Base-by-base conservation (phyloP, 2,329 filamentous ascomycete species). In the Sporothrix mexicana region DNA sequence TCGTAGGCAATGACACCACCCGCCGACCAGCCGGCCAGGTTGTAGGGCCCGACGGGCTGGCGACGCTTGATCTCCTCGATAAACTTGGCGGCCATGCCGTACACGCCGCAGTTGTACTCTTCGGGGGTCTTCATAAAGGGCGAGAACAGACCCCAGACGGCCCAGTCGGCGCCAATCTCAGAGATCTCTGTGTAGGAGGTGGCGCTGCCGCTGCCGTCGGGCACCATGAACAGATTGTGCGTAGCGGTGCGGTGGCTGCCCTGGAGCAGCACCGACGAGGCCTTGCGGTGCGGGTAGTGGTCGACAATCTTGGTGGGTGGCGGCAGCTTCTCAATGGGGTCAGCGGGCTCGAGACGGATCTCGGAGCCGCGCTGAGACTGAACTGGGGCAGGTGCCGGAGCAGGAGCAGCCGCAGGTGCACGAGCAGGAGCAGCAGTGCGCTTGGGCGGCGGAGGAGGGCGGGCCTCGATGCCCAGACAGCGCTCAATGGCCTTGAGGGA, bases 1-100 rank as follows among this genome's bases (percentile, higher is more conserved):
- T 92, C 89, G 77, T 88, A 93, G 57, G 91, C 91, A 73, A 91
- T 90, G 66, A 93, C 90, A 49, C 92, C 92, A 36, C 92, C 92
- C 0, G 91, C 92, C n/a, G 89, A 92, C 92, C 92, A 94, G 30
- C 92, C 92, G 17, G 89, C 87, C 0, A 94, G 81, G 69, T 86
- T 85, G 80, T 93, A 93, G 0, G 91, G 90, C 0, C 92, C 92
- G 25, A 83, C 78, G 2, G 91, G 89, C 80, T 94, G 91, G 69
- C 91, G 90, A 5, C 89, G 87, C 80, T 89, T 90, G 80, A 94
- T 92, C 81, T 93, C 91, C 4, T 85, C 82, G 53, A 92, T 87
- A 80, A 91, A 92, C 78, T 90, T 87, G 76, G 85, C 81, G 6
- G 90, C 88, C 79, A 91, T 88, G 36, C 89, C 88, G 77, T 90